Percentiles rank a stretch among this genome's conserved stretches.
Conservation (phyloP, 768 basidiomycete species). For the Macrolepiota fuliginosa region DNA sequence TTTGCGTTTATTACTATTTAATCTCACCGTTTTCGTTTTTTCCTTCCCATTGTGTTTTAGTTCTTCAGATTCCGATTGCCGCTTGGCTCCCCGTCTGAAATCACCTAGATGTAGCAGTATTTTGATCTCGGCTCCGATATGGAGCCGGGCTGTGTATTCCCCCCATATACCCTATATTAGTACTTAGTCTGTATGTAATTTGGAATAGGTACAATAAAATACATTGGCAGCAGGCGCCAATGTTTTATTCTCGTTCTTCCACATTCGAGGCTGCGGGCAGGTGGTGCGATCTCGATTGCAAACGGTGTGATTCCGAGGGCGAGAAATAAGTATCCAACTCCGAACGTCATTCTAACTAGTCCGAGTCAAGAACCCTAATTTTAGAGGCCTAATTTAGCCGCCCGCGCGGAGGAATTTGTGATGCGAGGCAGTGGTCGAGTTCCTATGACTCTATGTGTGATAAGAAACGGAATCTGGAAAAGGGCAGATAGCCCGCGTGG, state of each 20-base stretch:
- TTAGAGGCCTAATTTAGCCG: background rate
- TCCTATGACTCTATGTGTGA: background rate
- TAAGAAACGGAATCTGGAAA: background rate
- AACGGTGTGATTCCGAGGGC: background rate
- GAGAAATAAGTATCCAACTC: background rate
- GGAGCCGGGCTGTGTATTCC: background rate
- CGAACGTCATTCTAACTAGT: background rate
- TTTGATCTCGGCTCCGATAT: background rate
- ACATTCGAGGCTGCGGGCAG: no score
- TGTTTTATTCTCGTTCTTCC: background rate
- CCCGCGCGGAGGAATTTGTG: background rate
- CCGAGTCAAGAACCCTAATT: background rate
- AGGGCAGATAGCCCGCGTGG: background rate
- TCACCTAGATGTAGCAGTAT: constrained; percentile 8
- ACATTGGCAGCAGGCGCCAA: constrained; percentile 8
- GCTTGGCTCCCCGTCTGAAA: background rate
- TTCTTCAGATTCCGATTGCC: background rate
- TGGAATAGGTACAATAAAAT: background rate
- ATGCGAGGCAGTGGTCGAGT: constrained; percentile 1
- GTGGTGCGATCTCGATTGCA: no score
- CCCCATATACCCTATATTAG: constrained; percentile 6
- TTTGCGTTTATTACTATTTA: constrained; percentile 10
- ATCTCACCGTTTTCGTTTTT: background rate
- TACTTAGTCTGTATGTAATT: background rate
- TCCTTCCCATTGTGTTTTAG: background rate